Conservation (phyloP, 192 early-diverging fungal species). For the Gaertneriomyces semiglobifer region DNA sequence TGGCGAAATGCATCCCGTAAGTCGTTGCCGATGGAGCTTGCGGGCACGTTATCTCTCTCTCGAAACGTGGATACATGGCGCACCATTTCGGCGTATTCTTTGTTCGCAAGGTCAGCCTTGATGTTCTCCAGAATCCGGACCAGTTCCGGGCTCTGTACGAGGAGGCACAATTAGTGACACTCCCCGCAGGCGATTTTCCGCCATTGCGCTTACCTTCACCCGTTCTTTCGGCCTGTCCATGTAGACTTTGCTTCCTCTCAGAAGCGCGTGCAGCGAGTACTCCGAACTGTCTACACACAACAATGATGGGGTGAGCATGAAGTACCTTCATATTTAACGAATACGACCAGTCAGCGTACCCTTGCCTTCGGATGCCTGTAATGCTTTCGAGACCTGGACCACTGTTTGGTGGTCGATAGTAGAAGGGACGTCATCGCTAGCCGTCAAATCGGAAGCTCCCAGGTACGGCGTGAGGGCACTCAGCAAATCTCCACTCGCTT, state of each 20-base stretch:
- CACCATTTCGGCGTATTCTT: conserved; percentile 36
- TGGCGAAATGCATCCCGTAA: conserved; percentile 29
- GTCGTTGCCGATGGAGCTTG: conserved; percentile 19
- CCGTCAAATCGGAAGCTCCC: neutral
- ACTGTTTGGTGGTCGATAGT: conserved; percentile 7
- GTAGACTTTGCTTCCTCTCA: conserved; percentile 7
- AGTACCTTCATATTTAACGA: too few relatives aligned
- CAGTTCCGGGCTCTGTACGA: conserved; percentile 20
- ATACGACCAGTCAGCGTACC: too few relatives aligned
- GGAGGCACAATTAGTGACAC: neutral
- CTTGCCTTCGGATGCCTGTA: too few relatives aligned
- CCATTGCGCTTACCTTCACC: conserved; percentile 5
- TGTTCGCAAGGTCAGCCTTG: conserved; percentile 20
- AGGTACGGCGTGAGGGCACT: neutral
- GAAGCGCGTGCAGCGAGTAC: neutral
- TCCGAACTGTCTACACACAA: neutral
- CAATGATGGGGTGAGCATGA: too few relatives aligned
- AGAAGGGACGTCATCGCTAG: neutral
- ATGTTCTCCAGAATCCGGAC: conserved; percentile 20
- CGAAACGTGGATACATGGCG: neutral
- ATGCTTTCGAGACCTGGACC: neutral
- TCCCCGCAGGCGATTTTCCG: neutral
- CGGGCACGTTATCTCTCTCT: neutral
- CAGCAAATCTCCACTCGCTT: neutral
- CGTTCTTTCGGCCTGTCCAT: conserved; percentile 14